Evolutionary conservation across 2,329 filamentous ascomycete genomes (phyloP), one percentile per base, ranked within the genome.

Genomic region (Corinectria fuckeliana): DNA sequence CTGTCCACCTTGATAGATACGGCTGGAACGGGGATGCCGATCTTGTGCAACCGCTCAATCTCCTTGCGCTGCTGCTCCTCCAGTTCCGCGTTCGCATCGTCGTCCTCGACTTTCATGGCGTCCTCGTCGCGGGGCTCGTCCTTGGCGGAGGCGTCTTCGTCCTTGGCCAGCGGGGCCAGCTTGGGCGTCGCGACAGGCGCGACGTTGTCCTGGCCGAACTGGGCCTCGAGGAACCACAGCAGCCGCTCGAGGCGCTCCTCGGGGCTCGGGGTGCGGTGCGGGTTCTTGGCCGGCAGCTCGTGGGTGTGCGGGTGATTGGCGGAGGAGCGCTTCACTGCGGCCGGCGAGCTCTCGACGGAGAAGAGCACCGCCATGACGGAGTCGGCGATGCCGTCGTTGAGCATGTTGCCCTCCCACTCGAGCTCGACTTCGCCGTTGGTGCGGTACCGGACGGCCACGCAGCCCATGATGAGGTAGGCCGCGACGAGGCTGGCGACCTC

Each of bases 341-440:
- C 95, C 5, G 94, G 95, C 53, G 91, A 96, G 76, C 90, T 96
- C 77, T 99, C 95, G 20, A 97, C 91, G 0, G 91, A 93, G 68
- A 97, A 88, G 10, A 99, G 83, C 3, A 97, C 92, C 1, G 93
- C 93, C 83, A 98, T 92, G 54, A 98, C 91, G 14, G 95, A 93
- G 76, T 99, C 95, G n/a, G 95, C 95, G 71, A 99, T 96, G 61
- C 93, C 92, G 72, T 99, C 95, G 75, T 98, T 99, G 71, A 97
- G 89, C 80, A 97, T 91, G 74, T 98, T 99, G 58, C 93, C 95
- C 75, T 98, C 94, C 95, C 95, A 99, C 77, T 97, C 93, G 3
- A 98, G 82, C 74, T 96, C 93, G 5, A 97, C 86, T 72, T 95
- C 89, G 56, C 93, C 91, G 66, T 87, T 89, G 62, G 82, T 85